phyloP scores from a whole-genome alignment of 75 land plant species.

The Cupressus sempervirens region DNA sequence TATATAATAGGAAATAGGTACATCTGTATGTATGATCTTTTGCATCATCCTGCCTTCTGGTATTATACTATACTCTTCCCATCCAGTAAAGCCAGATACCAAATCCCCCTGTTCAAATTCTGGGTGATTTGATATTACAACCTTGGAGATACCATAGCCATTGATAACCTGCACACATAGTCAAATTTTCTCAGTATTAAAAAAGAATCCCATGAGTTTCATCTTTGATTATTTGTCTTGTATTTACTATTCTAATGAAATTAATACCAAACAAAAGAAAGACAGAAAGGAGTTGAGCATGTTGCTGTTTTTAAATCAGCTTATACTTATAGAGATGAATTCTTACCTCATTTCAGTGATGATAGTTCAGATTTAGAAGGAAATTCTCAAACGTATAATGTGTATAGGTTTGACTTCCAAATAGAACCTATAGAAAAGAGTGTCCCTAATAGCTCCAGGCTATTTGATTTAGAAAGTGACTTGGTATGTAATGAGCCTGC shows the following conservation, averaged over 20 bases:
- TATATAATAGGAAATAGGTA: constrained; percentile 36
- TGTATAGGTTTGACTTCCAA: no score
- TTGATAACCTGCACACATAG: constrained; percentile 13
- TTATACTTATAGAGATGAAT: no score
- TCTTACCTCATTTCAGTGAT: no score
- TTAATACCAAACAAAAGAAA: neutral
- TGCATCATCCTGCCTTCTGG: constrained; percentile 13
- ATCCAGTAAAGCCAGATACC: constrained; percentile 25
- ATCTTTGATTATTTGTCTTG: neutral
- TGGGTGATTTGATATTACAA: constrained; percentile 33
- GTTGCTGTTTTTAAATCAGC: no score
- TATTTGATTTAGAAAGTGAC: no score
- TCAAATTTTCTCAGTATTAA: neutral
- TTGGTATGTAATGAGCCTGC: no score
- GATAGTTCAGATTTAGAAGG: no score
- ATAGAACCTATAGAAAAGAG: no score
- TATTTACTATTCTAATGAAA: neutral
- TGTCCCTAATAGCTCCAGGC: no score
- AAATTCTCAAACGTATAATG: no score
- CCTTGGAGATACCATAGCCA: constrained; percentile 41
- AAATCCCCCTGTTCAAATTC: constrained; percentile 33
- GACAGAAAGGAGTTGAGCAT: neutral
- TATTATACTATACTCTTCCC: constrained; percentile 45
- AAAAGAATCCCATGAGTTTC: neutral
- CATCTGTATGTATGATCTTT: constrained; percentile 18